Conservation (phyloP, 306 rosid species). For the Malus sieversii region DNA sequence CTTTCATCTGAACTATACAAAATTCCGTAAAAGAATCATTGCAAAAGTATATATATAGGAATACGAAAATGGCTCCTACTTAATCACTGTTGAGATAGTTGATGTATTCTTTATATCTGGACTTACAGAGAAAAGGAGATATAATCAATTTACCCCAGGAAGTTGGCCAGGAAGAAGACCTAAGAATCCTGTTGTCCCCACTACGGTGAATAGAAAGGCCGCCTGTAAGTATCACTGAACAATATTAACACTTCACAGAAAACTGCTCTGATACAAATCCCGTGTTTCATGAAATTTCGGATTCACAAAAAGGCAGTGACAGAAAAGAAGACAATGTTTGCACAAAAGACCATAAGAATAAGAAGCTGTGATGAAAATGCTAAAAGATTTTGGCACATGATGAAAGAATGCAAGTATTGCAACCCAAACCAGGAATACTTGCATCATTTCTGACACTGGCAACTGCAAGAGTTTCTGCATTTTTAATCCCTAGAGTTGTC, state of each 20-base stretch:
- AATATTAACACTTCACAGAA: conserved; percentile 14
- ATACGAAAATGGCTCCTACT: neutral
- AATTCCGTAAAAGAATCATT: neutral
- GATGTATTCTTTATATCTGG: neutral
- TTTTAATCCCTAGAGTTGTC: conserved; percentile 75
- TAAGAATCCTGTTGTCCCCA: conserved; percentile 80
- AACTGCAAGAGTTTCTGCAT: conserved; percentile 90
- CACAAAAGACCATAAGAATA: too few species aligned
- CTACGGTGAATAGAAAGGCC: conserved; percentile 96
- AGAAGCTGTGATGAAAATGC: too few species aligned
- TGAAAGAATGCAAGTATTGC: neutral
- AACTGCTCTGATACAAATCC: neutral
- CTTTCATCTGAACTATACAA: neutral
- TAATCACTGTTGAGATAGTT: neutral
- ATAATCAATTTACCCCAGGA: conserved; percentile 72
- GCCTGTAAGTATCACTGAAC: conserved; percentile 50
- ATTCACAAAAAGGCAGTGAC: neutral
- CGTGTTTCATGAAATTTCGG: neutral
- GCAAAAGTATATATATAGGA: neutral
- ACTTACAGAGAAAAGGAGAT: conserved; percentile 18
- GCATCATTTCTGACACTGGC: conserved; percentile 94
- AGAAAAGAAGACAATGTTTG: neutral
- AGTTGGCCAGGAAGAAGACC: conserved; percentile 84
- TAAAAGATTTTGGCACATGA: neutral
- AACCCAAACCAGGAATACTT: conserved; percentile 18